phyloP scores from a whole-genome alignment of 2,329 filamentous ascomycete genomes.

The Pyrenochaeta sp. region DNA sequence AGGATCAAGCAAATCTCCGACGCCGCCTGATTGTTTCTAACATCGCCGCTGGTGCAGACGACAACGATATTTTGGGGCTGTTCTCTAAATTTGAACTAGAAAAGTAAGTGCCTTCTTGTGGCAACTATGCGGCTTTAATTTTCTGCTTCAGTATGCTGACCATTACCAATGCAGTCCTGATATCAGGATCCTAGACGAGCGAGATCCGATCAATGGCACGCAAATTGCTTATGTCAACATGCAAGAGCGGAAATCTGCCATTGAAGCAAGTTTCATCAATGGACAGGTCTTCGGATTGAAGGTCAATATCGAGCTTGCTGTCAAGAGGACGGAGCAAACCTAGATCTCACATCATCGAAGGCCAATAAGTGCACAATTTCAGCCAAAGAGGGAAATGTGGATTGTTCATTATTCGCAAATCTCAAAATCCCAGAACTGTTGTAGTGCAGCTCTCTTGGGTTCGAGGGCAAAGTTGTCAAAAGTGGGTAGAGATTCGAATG shows the following conservation, averaged over 20 bases:
- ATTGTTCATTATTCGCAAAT: too few relatives aligned
- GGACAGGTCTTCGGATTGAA: constrained; percentile 29
- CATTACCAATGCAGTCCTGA: constrained; percentile 13
- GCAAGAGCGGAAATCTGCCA: constrained; percentile 19
- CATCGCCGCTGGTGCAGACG: constrained; percentile 33
- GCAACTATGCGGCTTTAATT: too few relatives aligned
- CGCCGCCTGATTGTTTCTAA: constrained; percentile 34
- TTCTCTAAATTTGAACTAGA: constrained; percentile 23
- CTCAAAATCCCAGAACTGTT: too few relatives aligned
- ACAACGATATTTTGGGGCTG: constrained; percentile 20
- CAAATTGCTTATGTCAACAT: constrained; percentile 33
- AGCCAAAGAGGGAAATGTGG: too few relatives aligned
- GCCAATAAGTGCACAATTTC: too few relatives aligned
- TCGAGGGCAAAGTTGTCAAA: too few relatives aligned
- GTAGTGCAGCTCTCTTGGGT: too few relatives aligned
- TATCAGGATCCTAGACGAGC: constrained; percentile 23
- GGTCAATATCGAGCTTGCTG: too few relatives aligned
- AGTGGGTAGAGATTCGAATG: too few relatives aligned
- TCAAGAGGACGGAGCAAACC: too few relatives aligned
- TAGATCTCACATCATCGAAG: too few relatives aligned
- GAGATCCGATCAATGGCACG: constrained; percentile 30
- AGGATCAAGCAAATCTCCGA: constrained; percentile 16
- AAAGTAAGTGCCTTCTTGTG: constrained; percentile 33
- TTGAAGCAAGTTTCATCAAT: constrained; percentile 16
- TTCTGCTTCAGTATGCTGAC: too few relatives aligned